A percentile compares a stretch with the other conserved stretches of the same genome.
phyloP scores from a whole-genome alignment of 2,329 filamentous ascomycete species.

The Catunica adiposa region DNA sequence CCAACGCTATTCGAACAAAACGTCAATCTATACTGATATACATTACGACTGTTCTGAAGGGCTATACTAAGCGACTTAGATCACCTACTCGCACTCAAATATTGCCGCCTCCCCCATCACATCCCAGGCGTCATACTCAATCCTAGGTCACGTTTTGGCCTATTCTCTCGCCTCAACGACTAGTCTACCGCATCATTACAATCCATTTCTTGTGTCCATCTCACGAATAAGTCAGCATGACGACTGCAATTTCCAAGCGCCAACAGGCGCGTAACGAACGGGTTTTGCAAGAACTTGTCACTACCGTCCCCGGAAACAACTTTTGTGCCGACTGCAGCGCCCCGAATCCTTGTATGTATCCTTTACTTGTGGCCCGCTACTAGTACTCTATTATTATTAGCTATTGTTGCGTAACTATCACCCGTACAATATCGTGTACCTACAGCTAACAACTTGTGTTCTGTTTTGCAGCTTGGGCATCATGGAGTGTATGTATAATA shows the following conservation, averaged over 20 bases:
- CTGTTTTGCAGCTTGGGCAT: slow-evolving; percentile 60
- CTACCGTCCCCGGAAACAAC: slow-evolving; percentile 71
- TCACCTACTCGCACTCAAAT: too few species aligned
- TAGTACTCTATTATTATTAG: background rate
- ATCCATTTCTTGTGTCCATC: background rate
- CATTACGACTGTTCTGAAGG: too few species aligned
- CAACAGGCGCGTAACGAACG: slow-evolving; percentile 97
- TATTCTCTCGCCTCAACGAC: background rate
- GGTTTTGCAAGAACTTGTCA: slow-evolving; percentile 74
- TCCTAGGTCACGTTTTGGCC: too few species aligned
- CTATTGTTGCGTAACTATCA: background rate
- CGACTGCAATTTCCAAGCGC: slow-evolving; percentile 44
- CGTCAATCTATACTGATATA: background rate
- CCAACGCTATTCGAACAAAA: background rate
- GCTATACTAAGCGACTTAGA: too few species aligned
- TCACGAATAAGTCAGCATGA: slow-evolving; percentile 5
- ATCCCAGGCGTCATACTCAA: too few species aligned
- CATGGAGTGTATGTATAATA: slow-evolving; percentile 64
- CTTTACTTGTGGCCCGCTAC: background rate
- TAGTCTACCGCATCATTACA: background rate
- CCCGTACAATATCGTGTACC: background rate
- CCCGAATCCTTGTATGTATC: slow-evolving; percentile 66
- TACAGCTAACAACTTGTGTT: slow-evolving; percentile 8
- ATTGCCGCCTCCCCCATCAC: too few species aligned
- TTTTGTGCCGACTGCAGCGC: slow-evolving; percentile 85